Evolutionary conservation across 2,329 filamentous ascomycete species (phyloP).

Genomic region (Neonectria ditissima): DNA sequence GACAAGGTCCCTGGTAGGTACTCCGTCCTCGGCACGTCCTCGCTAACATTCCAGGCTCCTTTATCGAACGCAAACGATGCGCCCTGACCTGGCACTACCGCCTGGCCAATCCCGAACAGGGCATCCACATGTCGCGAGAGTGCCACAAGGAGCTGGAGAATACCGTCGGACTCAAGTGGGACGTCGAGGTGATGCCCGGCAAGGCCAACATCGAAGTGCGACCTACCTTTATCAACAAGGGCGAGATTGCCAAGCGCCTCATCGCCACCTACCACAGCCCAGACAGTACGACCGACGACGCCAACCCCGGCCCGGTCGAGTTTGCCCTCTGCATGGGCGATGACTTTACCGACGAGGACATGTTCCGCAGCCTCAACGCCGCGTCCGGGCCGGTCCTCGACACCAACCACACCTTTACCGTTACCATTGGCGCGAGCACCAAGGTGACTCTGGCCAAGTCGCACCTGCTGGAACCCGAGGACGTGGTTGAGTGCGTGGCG

Average conservation of each 20-base stretch:
- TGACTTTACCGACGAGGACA: slow-evolving; percentile 97
- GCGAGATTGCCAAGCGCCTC: slow-evolving; percentile 89
- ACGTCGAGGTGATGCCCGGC: slow-evolving; percentile 95
- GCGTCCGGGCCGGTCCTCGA: slow-evolving; percentile 65
- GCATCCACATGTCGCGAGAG: slow-evolving; percentile 80
- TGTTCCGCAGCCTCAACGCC: slow-evolving; percentile 84
- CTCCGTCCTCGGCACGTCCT: not conserved
- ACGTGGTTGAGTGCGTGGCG: slow-evolving; percentile 80
- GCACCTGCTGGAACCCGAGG: slow-evolving; percentile 88
- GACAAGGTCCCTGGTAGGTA: slow-evolving; percentile 82
- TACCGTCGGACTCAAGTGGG: slow-evolving; percentile 81
- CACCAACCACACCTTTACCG: slow-evolving; percentile 81
- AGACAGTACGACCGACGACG: slow-evolving; percentile 58
- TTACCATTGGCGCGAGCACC: slow-evolving; percentile 90
- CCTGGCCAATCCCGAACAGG: slow-evolving; percentile 87
- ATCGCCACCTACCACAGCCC: slow-evolving; percentile 76
- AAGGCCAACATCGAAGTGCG: slow-evolving; percentile 98
- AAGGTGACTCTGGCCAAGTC: slow-evolving; percentile 92
- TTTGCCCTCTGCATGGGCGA: slow-evolving; percentile 94
- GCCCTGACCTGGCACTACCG: slow-evolving; percentile 98
- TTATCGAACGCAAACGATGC: slow-evolving; percentile 94
- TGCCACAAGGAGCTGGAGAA: slow-evolving; percentile 85
- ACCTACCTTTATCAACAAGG: slow-evolving; percentile 98
- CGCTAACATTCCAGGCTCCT: slow-evolving; percentile 71
- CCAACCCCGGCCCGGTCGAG: slow-evolving; percentile 69